phyloP scores from a whole-genome alignment of 1,284 basidiomycete genomes.

The Tausonia pullulans region DNA sequence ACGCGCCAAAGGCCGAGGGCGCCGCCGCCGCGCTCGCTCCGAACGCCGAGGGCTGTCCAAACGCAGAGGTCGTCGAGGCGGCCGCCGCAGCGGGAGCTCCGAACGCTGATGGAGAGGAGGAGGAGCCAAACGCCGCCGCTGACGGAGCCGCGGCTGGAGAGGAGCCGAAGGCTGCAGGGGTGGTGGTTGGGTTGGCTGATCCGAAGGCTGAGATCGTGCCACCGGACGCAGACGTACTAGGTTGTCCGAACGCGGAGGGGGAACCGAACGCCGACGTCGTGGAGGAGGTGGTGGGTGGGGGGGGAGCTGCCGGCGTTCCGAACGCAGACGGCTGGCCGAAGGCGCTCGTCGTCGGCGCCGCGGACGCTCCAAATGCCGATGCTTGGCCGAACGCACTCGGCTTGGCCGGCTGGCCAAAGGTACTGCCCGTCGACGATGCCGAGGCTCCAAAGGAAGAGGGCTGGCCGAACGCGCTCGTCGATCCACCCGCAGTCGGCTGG shows the following conservation, averaged over 20 bases:
- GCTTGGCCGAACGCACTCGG: neutral
- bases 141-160: neutral
- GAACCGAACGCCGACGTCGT: conserved; percentile 16
- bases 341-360: neutral
- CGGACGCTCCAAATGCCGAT: no score
- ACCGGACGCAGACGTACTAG: no score
- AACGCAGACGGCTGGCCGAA: conserved; percentile 4
- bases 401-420: neutral
- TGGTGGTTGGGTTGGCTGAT: neutral
- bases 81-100: conserved; percentile 1
- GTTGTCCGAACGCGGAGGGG: neutral
- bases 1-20: conserved; percentile 8
- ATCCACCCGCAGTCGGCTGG: neutral
- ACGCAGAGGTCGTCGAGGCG: conserved; percentile 6
- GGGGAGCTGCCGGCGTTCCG: neutral
- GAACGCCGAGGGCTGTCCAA: conserved; percentile 9
- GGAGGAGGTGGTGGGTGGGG: neutral
- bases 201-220: neutral
- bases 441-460: conserved; percentile 3
- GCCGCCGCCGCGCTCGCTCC: neutral
- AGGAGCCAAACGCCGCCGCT: no score
- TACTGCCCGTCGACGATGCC: neutral
- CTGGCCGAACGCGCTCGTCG: neutral
- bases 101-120: neutral
- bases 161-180: neutral